Evolutionary conservation across 2,329 filamentous ascomycete species (phyloP), one percentile per base, ranked within the genome.

Genomic region (Pestalotiopsis fici): DNA sequence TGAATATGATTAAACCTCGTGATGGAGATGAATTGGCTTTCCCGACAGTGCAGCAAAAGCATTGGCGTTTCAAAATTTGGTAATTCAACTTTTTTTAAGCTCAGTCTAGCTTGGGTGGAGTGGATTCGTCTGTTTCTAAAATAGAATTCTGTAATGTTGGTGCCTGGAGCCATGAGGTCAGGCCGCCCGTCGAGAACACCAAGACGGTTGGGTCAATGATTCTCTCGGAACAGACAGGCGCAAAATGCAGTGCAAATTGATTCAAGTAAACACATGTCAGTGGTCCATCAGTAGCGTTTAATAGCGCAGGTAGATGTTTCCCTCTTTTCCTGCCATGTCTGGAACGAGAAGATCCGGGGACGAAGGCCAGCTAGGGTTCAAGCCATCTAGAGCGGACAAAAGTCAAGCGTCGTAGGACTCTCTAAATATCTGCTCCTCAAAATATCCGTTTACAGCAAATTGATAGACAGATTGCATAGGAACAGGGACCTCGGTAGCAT

Each of bases 81-180:
- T 60, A 39, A 31, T 37, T 15, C 11, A 60, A 25, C 21, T 50
- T 60, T 60, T 50, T 60, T 60, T 60, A 60, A 37, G 57, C 57
- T 60, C 57, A 50, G 28, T 37, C 27, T 37, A 60, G 57, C 57
- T 60, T 60, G 57, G 31, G 11, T 13, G 18, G 37, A 35, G 57
- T 60, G 57, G 57, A 27, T 60, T 60, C 57, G 28, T 60, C 12
- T 57, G 55, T 21, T 60, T 60, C 31, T 60, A 60, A 60, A 60
- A 60, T 60, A 60, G 57, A 60, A 35, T 35, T 31, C 57, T 31
- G 18, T 60, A 50, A 50, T 60, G 25, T 60, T 21, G 57, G 57
- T 60, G 57, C 57, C 57, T 60, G 57, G 57, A 60, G 57, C 28
- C 12, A 60, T 37, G 31, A 37, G 27, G 31, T 37, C 57, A 60